A percentile compares a stretch with the other conserved stretches of the same genome.
Conservation (phyloP, 345 rosid species). For the Dimocarpus longan region DNA sequence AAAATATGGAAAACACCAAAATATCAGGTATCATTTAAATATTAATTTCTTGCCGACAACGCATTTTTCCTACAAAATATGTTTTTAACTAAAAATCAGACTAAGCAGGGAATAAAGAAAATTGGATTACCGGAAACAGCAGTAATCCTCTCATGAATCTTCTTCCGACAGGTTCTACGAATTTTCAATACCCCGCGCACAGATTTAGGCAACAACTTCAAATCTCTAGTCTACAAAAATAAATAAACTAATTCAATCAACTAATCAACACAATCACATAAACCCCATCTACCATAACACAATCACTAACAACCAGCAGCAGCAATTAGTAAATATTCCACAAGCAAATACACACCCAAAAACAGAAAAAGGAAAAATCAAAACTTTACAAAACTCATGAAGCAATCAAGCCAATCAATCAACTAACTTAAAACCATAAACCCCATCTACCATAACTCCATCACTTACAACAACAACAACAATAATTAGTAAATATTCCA, state of each 20-base stretch:
- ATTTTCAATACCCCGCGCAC: conserved; percentile 59
- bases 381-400: neutral
- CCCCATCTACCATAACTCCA: too few relatives aligned
- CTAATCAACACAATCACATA: neutral
- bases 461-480: too few relatives aligned
- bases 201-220: conserved; percentile 64
- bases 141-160: conserved; percentile 79
- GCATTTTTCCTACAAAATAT: neutral
- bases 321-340: neutral
- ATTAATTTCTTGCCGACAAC: neutral
- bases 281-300: neutral
- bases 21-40: too few relatives aligned
- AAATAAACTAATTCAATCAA: neutral
- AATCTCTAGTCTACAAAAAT: conserved; percentile 66
- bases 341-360: neutral
- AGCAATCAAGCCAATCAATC: too few relatives aligned
- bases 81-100: neutral
- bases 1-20: too few relatives aligned
- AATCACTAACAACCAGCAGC: neutral
- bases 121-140: conserved; percentile 64
- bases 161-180: conserved; percentile 71
- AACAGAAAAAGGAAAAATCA: neutral
- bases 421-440: too few relatives aligned
- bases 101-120: neutral
- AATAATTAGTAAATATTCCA: too few relatives aligned